Base-by-base conservation (phyloP, 176 grass and related monocot genomes). In the Paspalum vaginatum region DNA sequence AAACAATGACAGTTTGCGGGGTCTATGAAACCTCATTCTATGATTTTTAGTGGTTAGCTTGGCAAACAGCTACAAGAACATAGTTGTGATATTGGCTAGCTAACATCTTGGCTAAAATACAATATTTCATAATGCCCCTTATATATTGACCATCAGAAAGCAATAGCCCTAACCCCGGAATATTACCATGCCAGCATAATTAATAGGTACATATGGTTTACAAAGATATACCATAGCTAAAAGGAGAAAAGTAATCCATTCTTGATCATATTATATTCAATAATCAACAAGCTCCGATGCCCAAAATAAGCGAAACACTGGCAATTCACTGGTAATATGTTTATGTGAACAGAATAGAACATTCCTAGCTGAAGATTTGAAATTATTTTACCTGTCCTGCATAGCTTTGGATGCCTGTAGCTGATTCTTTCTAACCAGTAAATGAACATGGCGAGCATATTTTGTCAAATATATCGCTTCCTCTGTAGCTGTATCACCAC, bases 401-500 rank as follows among this genome's bases (percentile, higher is more conserved):
- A 99, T 95, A 84, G 96, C 96, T 95, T 78, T 99, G 68, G 96
- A 99, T 84, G 96, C 96, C 58, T 58, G 88, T 68, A 99, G 81
- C 42, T 93, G 84, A 57, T 71, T 2, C 48, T 52, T 91, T 62
- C 96, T 81, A 83, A 95, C 93, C 80, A 99, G 92, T 84, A 98
- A 91, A 87, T 99, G 96, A 73, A 99, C 88, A 76, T 95, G 96
- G 6, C 93, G 85, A 24, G 93, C 96, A 83, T 99, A 99, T 87
- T 99, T 99, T 61, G 96, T 99, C 84, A 99, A 88, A 83, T 99
- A 99, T 72, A 99, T 42, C 47, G 93, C 90, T 86, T 99, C 96
- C 72, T 99, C 96, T 2, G 92, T 95, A 70, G 96, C 96, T 43
- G 91, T 91, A 60, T 99, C 96, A 44, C 96, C 96, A 17, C 96